Evolutionary conservation across 1,139 yeast genomes (phyloP), one percentile per base, ranked within the genome.

Genomic region (Spencermartinsiella ligniputridi): DNA sequence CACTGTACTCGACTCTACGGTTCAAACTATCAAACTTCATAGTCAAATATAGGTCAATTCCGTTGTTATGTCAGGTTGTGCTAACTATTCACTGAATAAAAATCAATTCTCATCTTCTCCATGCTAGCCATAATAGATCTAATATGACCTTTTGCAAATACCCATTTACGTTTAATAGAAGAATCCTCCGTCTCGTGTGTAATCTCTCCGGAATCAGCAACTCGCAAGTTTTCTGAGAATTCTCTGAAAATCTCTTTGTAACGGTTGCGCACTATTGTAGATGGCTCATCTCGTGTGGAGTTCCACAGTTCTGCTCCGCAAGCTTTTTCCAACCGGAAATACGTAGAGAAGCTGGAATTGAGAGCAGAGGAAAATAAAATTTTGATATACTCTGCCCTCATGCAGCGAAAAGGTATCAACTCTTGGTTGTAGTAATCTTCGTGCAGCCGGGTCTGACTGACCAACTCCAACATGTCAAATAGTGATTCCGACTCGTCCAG

Each of bases 301-400:
- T 36, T 37, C 37, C 36, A 44, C 9, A 52, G 44, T 32, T 52
- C 55, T 13, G 40, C 41, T 13, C 44, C 25, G 27, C 54, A 52
- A 9, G 45, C 41, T 20, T 27, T 27, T 8, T 42, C 39, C 15
- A 45, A 24, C 29, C 13, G 29, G 33, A 17, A 16, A 20, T 8
- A 19, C 9, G 19, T 32, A 2, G 37, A 27, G 13, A 33, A 15
- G 21, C 40, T 22, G 15, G 32, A 27, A n/a, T 27, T 27, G 17
- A 35, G 40, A 9, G 39, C 24, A 2, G 25, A 41, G 33, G 46
- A 42, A 35, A 50, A 39, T 12, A 51, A 22, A 3, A 45, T 42
- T 27, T 40, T 45, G 17, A 52, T 37, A 30, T 40, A 48, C 34
- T 46, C 52, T 9, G 52, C 53, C 34, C 56, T 35, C 49, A 43